These are phyloP conservation scores for Pleurotus cornucopiae DNA, from an alignment of 768 basidiomycete genomes.

Conservation along the genomic window DNA sequence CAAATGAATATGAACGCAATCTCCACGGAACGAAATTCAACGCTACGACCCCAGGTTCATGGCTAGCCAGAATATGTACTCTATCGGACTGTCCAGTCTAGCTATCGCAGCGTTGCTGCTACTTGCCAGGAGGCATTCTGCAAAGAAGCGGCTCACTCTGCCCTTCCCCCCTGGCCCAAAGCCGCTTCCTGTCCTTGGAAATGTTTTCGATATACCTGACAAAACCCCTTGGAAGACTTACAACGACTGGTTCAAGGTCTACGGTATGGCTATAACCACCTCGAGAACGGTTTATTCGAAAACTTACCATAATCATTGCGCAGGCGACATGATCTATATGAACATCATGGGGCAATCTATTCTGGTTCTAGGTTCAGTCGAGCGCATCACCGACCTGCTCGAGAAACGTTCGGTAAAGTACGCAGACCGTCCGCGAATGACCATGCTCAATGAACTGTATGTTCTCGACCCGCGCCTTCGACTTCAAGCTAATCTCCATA, in stretches of 20 bases:
- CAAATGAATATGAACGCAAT: no score
- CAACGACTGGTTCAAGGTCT: background rate
- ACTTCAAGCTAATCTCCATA: no score
- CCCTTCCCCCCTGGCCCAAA: conserved; percentile 20
- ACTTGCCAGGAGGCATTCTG: no score
- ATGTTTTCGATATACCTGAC: conserved; percentile 20
- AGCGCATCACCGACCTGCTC: conserved; percentile 12
- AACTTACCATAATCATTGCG: background rate
- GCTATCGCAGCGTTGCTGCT: no score
- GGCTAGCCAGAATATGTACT: no score
- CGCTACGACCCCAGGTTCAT: no score
- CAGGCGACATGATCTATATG: conserved; percentile 10
- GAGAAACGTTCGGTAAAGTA: conserved; percentile 13
- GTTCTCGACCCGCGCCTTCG: background rate
- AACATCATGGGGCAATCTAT: conserved; percentile 6
- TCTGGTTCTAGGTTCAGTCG: conserved; percentile 10
- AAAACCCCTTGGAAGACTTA: conserved; percentile 9
- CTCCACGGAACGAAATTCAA: no score
- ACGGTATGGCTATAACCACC: background rate
- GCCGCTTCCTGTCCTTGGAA: conserved; percentile 22
- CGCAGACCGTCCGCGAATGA: conserved; percentile 10
- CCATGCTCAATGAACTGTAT: conserved; percentile 13
- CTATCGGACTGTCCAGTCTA: no score
- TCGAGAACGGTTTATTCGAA: no score
- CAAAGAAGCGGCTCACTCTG: background rate